phyloP scores from a whole-genome alignment of 305 asterid species.

The Ilex paraguariensis region DNA sequence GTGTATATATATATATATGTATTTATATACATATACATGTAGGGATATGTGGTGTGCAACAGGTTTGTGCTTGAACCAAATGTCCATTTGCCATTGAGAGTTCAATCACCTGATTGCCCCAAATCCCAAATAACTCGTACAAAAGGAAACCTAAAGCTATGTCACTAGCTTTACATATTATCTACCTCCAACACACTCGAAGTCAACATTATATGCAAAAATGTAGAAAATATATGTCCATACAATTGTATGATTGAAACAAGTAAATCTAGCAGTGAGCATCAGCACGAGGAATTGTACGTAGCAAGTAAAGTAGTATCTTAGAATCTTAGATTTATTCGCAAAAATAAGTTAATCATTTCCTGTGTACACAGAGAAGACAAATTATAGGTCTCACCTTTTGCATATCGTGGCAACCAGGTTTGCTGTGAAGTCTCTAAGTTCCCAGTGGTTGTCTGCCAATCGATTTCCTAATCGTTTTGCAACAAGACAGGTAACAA shows the following conservation, averaged over 20 bases:
- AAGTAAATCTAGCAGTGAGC: not conserved
- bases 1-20: too few species aligned
- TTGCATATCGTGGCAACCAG: constrained; percentile 86
- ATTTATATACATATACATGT: too few species aligned
- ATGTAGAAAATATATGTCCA: not conserved
- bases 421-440: constrained; percentile 80
- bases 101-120: too few species aligned
- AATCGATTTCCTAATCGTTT: constrained; percentile 77
- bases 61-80: too few species aligned
- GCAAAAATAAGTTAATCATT: not conserved
- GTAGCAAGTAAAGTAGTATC: not conserved
- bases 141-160: too few species aligned
- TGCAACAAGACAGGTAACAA: constrained; percentile 94
- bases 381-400: constrained; percentile 41
- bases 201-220: not conserved
- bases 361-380: not conserved
- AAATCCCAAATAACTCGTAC: too few species aligned
- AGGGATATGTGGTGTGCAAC: too few species aligned
- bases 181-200: too few species aligned
- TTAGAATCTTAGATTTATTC: not conserved
- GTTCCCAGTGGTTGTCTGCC: constrained; percentile 93
- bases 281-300: not conserved
- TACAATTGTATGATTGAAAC: not conserved
- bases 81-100: too few species aligned
- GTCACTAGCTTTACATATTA: too few species aligned